Percentiles rank a stretch among this genome's conserved stretches.
Conservation (phyloP, 2,329 filamentous ascomycete species). For the Aspergillus fructus region DNA sequence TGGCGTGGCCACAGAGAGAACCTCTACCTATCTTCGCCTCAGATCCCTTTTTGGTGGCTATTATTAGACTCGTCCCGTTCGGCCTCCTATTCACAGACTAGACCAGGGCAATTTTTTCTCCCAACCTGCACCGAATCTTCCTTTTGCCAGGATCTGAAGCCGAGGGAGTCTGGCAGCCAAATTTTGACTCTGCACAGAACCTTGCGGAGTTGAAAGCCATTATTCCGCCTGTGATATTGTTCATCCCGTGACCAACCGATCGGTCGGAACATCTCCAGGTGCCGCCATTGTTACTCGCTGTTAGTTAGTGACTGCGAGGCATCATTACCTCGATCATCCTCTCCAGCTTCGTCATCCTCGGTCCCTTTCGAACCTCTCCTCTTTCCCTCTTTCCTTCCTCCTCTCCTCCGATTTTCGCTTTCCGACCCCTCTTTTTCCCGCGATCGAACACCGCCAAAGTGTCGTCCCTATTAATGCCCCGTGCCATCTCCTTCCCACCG, state of each 20-base stretch:
- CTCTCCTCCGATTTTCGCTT: conserved; percentile 18
- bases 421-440: conserved; percentile 17
- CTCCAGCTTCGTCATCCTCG: conserved; percentile 2
- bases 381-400: conserved; percentile 24
- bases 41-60: conserved; percentile 5
- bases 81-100: neutral
- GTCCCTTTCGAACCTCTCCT: conserved; percentile 11
- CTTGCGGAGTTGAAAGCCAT: neutral
- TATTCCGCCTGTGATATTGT: neutral
- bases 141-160: neutral
- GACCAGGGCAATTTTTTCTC: neutral
- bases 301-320: neutral
- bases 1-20: neutral
- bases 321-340: conserved; percentile 8
- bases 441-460: conserved; percentile 81
- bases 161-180: neutral
- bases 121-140: neutral
- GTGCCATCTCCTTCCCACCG: conserved; percentile 88
- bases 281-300: conserved; percentile 4
- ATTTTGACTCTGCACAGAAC: neutral
- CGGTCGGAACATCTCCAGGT: conserved; percentile 15
- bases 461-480: conserved; percentile 87
- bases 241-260: conserved; percentile 12
- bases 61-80: conserved; percentile 9
- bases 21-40: neutral